Evolutionary conservation across 176 grass and related monocot species (phyloP).

Genomic region (Oryza punctata): DNA sequence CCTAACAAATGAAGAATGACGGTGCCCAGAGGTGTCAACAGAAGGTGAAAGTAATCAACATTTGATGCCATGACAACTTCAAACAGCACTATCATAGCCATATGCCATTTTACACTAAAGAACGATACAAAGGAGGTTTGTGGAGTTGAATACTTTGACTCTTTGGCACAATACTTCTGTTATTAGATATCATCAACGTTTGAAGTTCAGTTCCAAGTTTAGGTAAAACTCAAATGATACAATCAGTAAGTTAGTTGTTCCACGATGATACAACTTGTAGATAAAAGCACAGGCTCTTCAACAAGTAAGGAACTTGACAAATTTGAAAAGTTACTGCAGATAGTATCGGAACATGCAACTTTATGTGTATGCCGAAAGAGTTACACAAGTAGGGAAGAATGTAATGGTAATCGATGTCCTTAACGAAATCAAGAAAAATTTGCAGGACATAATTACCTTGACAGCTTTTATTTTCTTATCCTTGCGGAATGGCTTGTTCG

Average conservation of each 20-base stretch:
- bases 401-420: slow-evolving; percentile 10
- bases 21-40: neutral
- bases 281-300: neutral
- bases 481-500: slow-evolving; percentile 88
- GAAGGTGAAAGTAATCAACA: neutral
- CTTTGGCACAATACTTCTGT: slow-evolving; percentile 9
- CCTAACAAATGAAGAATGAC: neutral
- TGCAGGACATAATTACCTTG: slow-evolving; percentile 66
- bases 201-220: neutral
- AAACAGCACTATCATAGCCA: slow-evolving; percentile 13
- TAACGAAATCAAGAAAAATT: slow-evolving; percentile 13
- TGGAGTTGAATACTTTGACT: neutral
- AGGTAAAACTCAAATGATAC: neutral
- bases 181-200: neutral
- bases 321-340: neutral
- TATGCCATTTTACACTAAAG: slow-evolving; percentile 13
- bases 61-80: neutral
- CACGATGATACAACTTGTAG: neutral
- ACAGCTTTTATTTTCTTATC: slow-evolving; percentile 98
- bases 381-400: slow-evolving; percentile 6
- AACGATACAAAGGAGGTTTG: neutral
- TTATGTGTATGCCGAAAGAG: neutral
- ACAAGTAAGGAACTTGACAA: neutral
- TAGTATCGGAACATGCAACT: neutral
- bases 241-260: slow-evolving; percentile 11